These are phyloP conservation scores for Triglochin maritima DNA, from an alignment of 106 monocot species.

Conservation along the genomic window DNA sequence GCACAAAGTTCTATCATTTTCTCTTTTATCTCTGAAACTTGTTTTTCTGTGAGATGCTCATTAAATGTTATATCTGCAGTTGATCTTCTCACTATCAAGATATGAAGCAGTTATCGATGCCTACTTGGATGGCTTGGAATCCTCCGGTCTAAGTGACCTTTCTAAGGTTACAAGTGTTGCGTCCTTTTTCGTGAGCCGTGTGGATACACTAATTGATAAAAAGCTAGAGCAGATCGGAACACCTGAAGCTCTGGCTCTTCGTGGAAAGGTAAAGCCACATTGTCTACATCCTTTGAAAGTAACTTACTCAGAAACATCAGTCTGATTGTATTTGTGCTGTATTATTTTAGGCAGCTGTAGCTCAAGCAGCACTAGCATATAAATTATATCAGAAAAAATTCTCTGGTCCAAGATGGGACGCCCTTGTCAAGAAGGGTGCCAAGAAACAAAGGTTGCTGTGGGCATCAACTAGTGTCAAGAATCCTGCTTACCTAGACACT, in stretches of 20 bases:
- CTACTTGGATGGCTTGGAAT: constrained; percentile 90
- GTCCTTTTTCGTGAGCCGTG: constrained; percentile 92
- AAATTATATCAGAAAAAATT: constrained; percentile 91
- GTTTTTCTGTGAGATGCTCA: background rate
- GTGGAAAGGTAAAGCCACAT: constrained; percentile 61
- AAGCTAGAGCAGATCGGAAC: constrained; percentile 85
- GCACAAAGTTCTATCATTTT: background rate
- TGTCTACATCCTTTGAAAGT: background rate
- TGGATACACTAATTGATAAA: constrained; percentile 82
- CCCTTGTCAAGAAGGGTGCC: constrained; percentile 85
- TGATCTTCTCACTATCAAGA: constrained; percentile 84
- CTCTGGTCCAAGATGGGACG: constrained; percentile 90
- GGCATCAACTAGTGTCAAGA: constrained; percentile 97
- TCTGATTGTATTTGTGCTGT: background rate
- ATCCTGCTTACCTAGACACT: constrained; percentile 86
- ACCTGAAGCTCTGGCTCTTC: constrained; percentile 73
- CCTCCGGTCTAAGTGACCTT: constrained; percentile 66
- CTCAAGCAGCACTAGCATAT: constrained; percentile 80
- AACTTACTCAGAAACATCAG: background rate
- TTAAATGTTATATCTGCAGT: constrained; percentile 24
- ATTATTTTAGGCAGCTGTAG: constrained; percentile 65
- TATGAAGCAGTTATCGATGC: constrained; percentile 96
- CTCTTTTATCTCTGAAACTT: background rate
- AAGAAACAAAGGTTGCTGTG: constrained; percentile 90
- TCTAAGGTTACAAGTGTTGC: constrained; percentile 87